Conservation (phyloP, 441 rosid species). For the Populus hybrid region DNA sequence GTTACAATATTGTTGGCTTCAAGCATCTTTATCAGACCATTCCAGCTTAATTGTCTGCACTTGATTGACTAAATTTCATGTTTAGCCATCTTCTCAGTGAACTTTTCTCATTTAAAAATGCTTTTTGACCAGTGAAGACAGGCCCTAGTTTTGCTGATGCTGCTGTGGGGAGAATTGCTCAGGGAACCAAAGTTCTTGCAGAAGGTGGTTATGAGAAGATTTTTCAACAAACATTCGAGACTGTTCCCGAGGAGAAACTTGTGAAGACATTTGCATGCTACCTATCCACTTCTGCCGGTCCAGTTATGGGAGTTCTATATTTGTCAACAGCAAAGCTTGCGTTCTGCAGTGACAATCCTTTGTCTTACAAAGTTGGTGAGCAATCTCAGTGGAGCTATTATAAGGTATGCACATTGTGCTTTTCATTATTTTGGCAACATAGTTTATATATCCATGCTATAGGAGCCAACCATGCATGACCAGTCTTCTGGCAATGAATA, state of each 20-base stretch:
- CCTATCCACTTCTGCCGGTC: slow-evolving; percentile 94
- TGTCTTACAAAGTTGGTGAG: slow-evolving; percentile 66
- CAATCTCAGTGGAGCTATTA: slow-evolving; percentile 91
- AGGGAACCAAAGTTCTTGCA: slow-evolving; percentile 85
- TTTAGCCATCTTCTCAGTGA: background rate
- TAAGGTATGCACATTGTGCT: slow-evolving; percentile 50
- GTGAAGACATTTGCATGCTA: slow-evolving; percentile 74
- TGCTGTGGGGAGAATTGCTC: slow-evolving; percentile 94
- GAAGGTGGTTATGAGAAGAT: slow-evolving; percentile 96
- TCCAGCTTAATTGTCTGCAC: background rate
- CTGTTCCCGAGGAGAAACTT: slow-evolving; percentile 73
- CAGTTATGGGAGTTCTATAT: slow-evolving; percentile 87
- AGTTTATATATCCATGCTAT: background rate
- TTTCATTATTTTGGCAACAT: background rate
- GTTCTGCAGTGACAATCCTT: slow-evolving; percentile 87
- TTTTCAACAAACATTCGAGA: slow-evolving; percentile 79
- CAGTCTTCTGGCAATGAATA: background rate
- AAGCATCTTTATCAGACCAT: background rate
- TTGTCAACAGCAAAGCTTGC: slow-evolving; percentile 79
- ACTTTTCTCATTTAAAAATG: background rate
- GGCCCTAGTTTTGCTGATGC: slow-evolving; percentile 94
- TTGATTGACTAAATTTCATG: background rate
- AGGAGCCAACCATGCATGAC: background rate
- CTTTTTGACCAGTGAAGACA: slow-evolving; percentile 63
- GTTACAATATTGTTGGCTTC: background rate